Evolutionary conservation across 2,329 filamentous ascomycete species (phyloP).

Genomic region (Penicillium polonicum): DNA sequence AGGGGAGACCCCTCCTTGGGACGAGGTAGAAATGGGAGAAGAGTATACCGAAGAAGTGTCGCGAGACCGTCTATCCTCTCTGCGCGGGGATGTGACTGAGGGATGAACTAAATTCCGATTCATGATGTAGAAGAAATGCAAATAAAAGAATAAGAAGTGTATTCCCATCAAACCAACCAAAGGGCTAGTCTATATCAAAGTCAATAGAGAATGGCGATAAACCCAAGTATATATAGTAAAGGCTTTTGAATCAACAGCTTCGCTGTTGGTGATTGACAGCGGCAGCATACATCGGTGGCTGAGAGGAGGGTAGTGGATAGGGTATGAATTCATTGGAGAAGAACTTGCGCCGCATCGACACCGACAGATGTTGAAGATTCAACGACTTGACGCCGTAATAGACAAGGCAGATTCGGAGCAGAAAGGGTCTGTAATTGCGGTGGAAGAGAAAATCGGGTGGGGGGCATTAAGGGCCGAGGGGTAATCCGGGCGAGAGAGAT

Average conservation of each 20-base stretch:
- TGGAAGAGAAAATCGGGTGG: constrained; percentile 22
- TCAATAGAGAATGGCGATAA: constrained; percentile 8
- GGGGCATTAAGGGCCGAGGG: constrained; percentile 21
- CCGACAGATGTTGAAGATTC: constrained; percentile 27
- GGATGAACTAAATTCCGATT: constrained; percentile 8
- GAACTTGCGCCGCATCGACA: constrained; percentile 28
- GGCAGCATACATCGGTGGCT: constrained; percentile 32
- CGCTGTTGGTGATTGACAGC: constrained; percentile 20
- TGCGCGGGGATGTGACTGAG: constrained; percentile 12
- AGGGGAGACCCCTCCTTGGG: constrained; percentile 20
- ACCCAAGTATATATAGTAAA: constrained; percentile 28
- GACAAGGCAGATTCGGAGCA: constrained; percentile 39
- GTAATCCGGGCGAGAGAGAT: constrained; percentile 21
- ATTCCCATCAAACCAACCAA: constrained; percentile 8
- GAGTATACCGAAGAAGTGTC: constrained; percentile 25
- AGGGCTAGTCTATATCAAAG: constrained; percentile 14
- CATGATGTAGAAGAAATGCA: constrained; percentile 14
- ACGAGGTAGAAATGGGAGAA: constrained; percentile 19
- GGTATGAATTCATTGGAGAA: constrained; percentile 31
- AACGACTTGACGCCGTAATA: constrained; percentile 30
- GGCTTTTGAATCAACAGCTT: constrained; percentile 22
- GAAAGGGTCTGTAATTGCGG: constrained; percentile 26
- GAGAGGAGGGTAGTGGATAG: constrained; percentile 20
- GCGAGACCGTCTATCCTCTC: constrained; percentile 14
- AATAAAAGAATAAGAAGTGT: constrained; percentile 4